Conservation (phyloP, 371 early-diverging fungal genomes). For the Nematocida major region DNA sequence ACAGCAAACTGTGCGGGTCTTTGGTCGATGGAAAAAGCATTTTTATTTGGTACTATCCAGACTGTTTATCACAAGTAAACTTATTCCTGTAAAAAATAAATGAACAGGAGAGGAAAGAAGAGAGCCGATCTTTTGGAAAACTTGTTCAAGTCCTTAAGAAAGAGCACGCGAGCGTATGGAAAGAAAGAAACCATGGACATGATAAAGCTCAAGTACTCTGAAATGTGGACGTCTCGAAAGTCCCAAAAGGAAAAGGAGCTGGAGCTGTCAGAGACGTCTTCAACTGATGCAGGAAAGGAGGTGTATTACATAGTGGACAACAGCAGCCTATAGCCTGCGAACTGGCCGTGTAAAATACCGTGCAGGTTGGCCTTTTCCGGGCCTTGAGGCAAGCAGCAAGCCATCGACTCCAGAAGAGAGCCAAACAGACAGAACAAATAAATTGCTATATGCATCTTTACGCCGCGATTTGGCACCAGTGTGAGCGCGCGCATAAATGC, state of each 20-base stretch:
- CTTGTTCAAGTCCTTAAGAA: constrained; percentile 11
- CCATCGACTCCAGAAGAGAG: no score
- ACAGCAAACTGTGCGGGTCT: not conserved
- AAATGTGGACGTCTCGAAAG: constrained; percentile 5
- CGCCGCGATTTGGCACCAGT: no score
- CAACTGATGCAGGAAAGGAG: constrained; percentile 14
- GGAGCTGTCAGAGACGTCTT: not conserved
- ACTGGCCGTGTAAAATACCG: no score
- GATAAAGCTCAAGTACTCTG: constrained; percentile 22
- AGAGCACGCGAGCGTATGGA: not conserved
- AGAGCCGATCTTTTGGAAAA: constrained; percentile 34
- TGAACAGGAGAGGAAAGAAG: constrained; percentile 13
- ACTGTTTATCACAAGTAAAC: not conserved
- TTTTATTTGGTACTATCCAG: not conserved
- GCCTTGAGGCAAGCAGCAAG: no score
- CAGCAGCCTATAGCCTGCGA: not conserved
- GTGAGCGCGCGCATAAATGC: no score
- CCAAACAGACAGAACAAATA: no score
- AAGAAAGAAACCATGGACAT: not conserved
- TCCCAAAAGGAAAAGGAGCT: constrained; percentile 19
- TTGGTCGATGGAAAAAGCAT: not conserved
- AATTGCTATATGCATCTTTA: no score
- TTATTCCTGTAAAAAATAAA: constrained; percentile 21
- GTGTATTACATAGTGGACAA: constrained; percentile 6
- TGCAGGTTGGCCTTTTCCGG: no score